Percentiles rank a stretch among this genome's conserved stretches.
Evolutionary conservation across 1,284 basidiomycete species (phyloP).

Genomic region (Prillingera fragicola): DNA sequence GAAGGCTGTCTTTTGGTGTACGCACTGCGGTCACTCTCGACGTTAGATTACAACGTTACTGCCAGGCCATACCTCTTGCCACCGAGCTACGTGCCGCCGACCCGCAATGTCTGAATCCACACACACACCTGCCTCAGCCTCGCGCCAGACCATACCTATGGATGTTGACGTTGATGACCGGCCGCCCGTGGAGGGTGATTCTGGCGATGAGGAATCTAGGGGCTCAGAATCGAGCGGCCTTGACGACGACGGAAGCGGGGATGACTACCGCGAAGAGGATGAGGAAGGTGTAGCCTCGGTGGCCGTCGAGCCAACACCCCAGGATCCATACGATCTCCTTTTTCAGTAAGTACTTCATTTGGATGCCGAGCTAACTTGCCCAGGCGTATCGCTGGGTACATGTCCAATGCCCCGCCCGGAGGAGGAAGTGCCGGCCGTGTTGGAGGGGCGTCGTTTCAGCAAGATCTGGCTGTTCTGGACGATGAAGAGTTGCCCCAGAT

Average conservation of each 20-base stretch:
- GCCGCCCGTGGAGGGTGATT: too few species aligned
- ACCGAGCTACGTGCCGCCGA: too few species aligned
- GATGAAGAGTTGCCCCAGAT: constrained; percentile 27
- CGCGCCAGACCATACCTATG: too few species aligned
- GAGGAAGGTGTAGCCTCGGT: constrained; percentile 1
- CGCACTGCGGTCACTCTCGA: too few species aligned
- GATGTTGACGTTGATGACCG: too few species aligned
- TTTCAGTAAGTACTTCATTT: constrained; percentile 25
- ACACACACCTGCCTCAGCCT: too few species aligned
- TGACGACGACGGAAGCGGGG: constrained; percentile 20
- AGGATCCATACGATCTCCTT: constrained; percentile 24
- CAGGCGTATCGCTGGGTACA: constrained; percentile 37
- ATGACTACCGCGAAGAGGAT: constrained; percentile 13
- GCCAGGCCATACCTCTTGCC: too few species aligned
- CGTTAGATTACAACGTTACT: too few species aligned
- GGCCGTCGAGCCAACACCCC: constrained; percentile 2
- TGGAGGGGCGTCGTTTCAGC: constrained; percentile 19
- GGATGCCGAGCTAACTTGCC: background rate
- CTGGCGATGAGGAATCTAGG: too few species aligned
- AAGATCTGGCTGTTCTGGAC: constrained; percentile 26
- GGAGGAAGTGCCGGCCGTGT: constrained; percentile 9
- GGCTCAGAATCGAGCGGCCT: constrained; percentile 27
- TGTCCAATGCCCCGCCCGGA: constrained; percentile 13
- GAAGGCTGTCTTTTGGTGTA: too few species aligned
- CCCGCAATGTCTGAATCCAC: too few species aligned